Conservation (phyloP, 2,329 filamentous ascomycete genomes). For the Verticillium tricorpus region DNA sequence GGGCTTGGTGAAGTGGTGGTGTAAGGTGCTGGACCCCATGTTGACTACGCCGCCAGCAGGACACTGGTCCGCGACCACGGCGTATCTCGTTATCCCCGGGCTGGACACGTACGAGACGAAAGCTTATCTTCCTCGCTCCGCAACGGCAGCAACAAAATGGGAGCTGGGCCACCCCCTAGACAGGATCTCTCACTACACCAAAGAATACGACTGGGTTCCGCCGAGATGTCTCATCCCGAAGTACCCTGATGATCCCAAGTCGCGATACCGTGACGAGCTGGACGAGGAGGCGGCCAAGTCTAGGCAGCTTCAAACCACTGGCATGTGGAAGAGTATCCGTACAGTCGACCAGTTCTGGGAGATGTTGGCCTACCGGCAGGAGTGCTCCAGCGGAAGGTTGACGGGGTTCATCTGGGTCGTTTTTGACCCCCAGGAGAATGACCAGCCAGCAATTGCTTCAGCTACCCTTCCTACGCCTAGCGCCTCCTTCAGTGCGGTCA, state of each 20-base stretch:
- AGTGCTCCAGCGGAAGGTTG: conserved; percentile 86
- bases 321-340: conserved; percentile 78
- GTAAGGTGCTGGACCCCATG: conserved; percentile 75
- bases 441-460: conserved; percentile 6
- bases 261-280: conserved; percentile 80
- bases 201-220: conserved; percentile 57
- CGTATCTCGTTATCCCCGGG: conserved; percentile 83
- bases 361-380: conserved; percentile 93
- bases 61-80: conserved; percentile 52
- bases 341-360: conserved; percentile 96
- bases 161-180: conserved; percentile 70
- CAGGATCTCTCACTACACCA: conserved; percentile 56
- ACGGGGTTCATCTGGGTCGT: conserved; percentile 96
- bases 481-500: conserved; percentile 19
- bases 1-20: conserved; percentile 94
- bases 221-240: conserved; percentile 82
- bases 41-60: conserved; percentile 42
- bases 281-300: conserved; percentile 73
- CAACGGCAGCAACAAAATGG: conserved; percentile 51
- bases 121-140: conserved; percentile 65
- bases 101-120: conserved; percentile 76
- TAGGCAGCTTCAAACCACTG: conserved; percentile 47
- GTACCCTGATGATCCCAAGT: conserved; percentile 94
- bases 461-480: conserved; percentile 21
- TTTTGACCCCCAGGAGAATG: conserved; percentile 51